phyloP scores from a whole-genome alignment of 139 green algal genomes.

The Picocystis salinarum region DNA sequence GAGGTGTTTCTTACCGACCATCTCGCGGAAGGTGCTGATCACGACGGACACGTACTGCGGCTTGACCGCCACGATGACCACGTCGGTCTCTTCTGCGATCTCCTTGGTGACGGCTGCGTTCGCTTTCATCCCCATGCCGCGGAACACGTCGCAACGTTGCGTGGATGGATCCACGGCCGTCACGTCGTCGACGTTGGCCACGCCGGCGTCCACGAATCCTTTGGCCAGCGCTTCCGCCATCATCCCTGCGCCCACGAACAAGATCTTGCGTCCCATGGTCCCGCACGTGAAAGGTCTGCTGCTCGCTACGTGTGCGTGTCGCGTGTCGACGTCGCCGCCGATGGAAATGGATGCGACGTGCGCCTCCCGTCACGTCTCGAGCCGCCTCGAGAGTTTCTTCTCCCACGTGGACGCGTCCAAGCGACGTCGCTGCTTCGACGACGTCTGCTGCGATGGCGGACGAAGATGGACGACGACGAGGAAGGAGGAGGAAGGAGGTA shows the following conservation, averaged over 20 bases:
- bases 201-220: conserved; percentile 45
- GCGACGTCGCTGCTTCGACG: too few relatives aligned
- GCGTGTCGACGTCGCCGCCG: too few relatives aligned
- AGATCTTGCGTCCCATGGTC: conserved; percentile 19
- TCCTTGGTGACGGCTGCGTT: neutral
- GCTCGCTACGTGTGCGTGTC: too few relatives aligned
- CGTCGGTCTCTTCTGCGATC: conserved; percentile 46
- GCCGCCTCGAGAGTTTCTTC: too few relatives aligned
- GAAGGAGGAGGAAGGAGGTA: too few relatives aligned
- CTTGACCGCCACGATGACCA: conserved; percentile 86
- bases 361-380: too few relatives aligned
- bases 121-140: neutral
- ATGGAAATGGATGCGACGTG: too few relatives aligned
- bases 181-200: neutral
- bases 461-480: too few relatives aligned
- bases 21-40: neutral
- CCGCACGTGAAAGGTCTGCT: too few relatives aligned
- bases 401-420: too few relatives aligned
- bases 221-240: conserved; percentile 82
- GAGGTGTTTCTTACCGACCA: conserved; percentile 19
- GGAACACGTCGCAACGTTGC: neutral
- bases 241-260: conserved; percentile 42
- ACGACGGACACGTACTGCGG: conserved; percentile 60
- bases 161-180: neutral
- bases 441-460: too few relatives aligned